Evolutionary conservation across 2,329 filamentous ascomycete genomes (phyloP).

Genomic region (Curvularia hawaiiensis): DNA sequence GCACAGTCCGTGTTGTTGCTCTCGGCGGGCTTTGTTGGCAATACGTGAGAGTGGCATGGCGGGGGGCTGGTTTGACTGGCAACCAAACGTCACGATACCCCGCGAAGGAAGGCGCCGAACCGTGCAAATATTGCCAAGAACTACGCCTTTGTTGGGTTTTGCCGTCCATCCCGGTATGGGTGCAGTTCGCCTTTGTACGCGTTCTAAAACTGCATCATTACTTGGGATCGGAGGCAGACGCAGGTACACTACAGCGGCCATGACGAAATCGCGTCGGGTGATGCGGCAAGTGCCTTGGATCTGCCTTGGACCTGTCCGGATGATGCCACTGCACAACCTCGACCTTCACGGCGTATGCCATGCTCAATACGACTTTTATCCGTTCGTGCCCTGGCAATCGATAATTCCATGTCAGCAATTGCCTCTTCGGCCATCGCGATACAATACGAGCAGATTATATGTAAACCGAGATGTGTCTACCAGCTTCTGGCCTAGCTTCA

Average conservation of each 20-base stretch:
- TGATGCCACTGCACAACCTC: background rate
- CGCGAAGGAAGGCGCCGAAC: conserved; percentile 11
- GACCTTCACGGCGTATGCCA: background rate
- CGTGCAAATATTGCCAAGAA: conserved; percentile 13
- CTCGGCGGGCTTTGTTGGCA: background rate
- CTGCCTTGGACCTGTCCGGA: background rate
- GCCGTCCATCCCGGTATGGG: conserved; percentile 4
- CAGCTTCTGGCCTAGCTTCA: background rate
- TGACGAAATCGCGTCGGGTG: background rate
- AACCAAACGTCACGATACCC: conserved; percentile 14
- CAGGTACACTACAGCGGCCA: conserved; percentile 7
- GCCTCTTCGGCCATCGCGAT: background rate
- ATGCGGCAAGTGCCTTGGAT: background rate
- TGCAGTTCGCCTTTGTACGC: background rate
- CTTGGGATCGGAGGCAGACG: conserved; percentile 1
- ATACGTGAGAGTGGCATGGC: background rate
- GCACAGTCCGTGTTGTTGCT: background rate
- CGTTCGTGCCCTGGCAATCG: background rate
- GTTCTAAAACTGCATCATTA: conserved; percentile 1
- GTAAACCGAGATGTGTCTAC: background rate
- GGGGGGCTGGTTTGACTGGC: conserved; percentile 1
- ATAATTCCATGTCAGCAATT: background rate
- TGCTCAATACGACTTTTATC: background rate
- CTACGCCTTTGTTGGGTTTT: background rate
- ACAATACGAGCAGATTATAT: background rate